Evolutionary conservation across 352 stramenopile genomes (phyloP), one percentile per base, ranked within the genome.

Genomic region (Phytophthora sansomeana): DNA sequence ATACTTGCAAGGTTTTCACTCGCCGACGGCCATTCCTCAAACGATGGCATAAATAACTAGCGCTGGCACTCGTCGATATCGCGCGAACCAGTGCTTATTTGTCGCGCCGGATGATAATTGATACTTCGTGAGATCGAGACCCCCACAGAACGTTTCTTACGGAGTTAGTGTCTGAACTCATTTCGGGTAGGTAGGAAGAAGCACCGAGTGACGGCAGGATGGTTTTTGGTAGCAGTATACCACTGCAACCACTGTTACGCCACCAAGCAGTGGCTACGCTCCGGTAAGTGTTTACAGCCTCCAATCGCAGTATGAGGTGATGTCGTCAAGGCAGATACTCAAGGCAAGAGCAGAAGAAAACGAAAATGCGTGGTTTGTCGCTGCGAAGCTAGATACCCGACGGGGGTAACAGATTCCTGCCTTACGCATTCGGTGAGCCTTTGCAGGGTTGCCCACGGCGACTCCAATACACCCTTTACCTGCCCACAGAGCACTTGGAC

Each of bases 21-120:
- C 38, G 60, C 63, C 0, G 52, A 77, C 28, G 63, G 57, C 3
- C 68, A 77, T 28, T 70, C 29, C 0, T 68, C 36, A 67, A 70
- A 26, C 69, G 65, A 11, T 77, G 72, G 60, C 53, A 75, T 47
- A 77, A 75, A 43, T n/a, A 70, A 75, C 21, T 42, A 5, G 57
- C 33, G 0, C 6, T 76, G 6, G 54, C 56, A 0, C 13, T 71
- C 9, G 58, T 72, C 4, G 67, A 47, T 35, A 26, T 60, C 24
- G 52, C 39, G 7, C 52, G 29, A 6, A 30, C 29, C 9, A 59
- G 41, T 28, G 71, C 58, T 1, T 67, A 54, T 42, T 6, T 63
- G 13, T 63, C 30, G 0, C 9, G 24, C 2, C 28, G 35, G 24
- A 5, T 49, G 24, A 28, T 28, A 28, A 33, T 19, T 19, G 5